A percentile compares a stretch with the other conserved stretches of the same genome.
phyloP scores from a whole-genome alignment of 208 protist species.

The Leishmania tarentolae region DNA sequence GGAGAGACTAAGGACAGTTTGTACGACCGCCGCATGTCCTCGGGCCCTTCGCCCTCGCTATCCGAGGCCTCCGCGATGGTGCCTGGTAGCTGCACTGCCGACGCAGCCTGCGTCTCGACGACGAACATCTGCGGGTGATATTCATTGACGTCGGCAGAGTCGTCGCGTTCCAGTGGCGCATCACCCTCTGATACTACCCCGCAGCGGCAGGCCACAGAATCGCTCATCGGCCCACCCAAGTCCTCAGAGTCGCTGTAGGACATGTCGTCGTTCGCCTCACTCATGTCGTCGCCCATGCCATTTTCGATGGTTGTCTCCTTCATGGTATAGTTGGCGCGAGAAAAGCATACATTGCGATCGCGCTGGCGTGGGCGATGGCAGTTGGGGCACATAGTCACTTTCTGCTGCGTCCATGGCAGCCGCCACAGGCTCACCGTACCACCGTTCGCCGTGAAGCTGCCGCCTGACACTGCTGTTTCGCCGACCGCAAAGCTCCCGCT shows the following conservation, averaged over 20 bases:
- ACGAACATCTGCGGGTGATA: constrained; percentile 32
- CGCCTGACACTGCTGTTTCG: not conserved
- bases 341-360: constrained; percentile 23
- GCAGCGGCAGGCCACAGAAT: constrained; percentile 35
- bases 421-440: constrained; percentile 40
- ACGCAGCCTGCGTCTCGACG: constrained; percentile 31
- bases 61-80: constrained; percentile 33
- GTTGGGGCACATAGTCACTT: constrained; percentile 51
- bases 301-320: constrained; percentile 7
- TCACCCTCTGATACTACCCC: constrained; percentile 4
- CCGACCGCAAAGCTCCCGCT: constrained; percentile 21
- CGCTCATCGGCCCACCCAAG: not conserved
- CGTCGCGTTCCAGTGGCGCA: not conserved
- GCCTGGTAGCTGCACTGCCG: constrained; percentile 14
- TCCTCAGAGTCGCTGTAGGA: constrained; percentile 17
- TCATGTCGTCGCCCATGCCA: constrained; percentile 30
- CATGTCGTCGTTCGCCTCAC: constrained; percentile 17
- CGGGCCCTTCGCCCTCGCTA: constrained; percentile 22
- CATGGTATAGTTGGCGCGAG: constrained; percentile 18
- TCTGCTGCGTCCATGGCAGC: constrained; percentile 51
- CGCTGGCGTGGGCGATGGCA: constrained; percentile 43
- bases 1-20: constrained; percentile 37
- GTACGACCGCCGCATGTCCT: constrained; percentile 17
- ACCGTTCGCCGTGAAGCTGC: constrained; percentile 7
- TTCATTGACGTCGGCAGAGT: constrained; percentile 4